Evolutionary conservation across 345 rosid species (phyloP).

Genomic region (Limnanthes douglasii): DNA sequence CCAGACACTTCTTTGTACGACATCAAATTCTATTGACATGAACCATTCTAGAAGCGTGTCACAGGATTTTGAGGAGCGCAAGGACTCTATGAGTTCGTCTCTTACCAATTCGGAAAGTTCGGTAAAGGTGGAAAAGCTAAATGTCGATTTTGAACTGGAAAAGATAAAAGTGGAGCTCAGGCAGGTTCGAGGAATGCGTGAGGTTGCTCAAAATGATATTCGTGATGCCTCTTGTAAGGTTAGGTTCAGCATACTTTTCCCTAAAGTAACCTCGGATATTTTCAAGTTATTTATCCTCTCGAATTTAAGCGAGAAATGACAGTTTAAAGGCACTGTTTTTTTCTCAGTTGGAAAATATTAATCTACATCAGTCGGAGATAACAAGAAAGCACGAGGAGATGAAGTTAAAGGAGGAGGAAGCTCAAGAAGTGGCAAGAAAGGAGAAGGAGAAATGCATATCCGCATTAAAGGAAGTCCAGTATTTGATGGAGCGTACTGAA

Average conservation of each 20-base stretch:
- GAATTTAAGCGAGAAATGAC: background rate
- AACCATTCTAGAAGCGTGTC: conserved; percentile 28
- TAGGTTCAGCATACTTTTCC: conserved; percentile 6
- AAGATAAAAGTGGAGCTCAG: conserved; percentile 77
- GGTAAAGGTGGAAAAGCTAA: conserved; percentile 27
- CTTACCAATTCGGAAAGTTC: conserved; percentile 19
- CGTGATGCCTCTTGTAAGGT: conserved; percentile 77
- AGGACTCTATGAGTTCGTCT: conserved; percentile 15
- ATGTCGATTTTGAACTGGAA: conserved; percentile 62
- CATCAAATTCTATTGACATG: conserved; percentile 19
- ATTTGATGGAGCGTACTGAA: conserved; percentile 22
- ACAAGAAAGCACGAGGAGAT: conserved; percentile 38
- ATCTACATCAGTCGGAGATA: conserved; percentile 34
- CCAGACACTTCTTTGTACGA: conserved; percentile 21
- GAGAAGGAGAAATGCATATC: conserved; percentile 48
- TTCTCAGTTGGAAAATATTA: conserved; percentile 34
- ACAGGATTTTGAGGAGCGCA: conserved; percentile 25
- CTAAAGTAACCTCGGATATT: too few species aligned
- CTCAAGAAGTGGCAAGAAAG: conserved; percentile 30
- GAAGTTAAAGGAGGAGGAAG: conserved; percentile 34
- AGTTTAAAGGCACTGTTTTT: background rate
- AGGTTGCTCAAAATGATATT: conserved; percentile 62
- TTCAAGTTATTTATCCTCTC: background rate
- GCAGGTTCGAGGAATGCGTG: conserved; percentile 63
- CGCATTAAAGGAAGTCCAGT: conserved; percentile 38